A percentile compares a stretch with the other conserved stretches of the same genome.
Conservation (phyloP, 148 eudicot species). For the Dysphania ambrosioides region DNA sequence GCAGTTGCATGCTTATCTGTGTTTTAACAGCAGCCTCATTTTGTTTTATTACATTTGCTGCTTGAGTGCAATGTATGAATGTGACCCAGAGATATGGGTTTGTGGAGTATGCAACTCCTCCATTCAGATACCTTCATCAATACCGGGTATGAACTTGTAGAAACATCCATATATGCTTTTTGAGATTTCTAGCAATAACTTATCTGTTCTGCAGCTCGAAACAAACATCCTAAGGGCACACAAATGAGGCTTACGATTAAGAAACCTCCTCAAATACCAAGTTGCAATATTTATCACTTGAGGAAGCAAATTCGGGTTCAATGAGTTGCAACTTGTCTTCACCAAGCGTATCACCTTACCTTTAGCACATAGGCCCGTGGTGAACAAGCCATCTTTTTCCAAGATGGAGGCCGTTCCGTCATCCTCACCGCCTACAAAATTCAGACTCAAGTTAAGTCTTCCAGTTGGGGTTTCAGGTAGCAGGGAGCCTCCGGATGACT, state of each 20-base stretch:
- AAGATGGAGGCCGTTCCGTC: no score
- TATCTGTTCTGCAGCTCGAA: conserved; percentile 24
- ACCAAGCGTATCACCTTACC: conserved; percentile 6
- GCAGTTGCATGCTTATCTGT: not conserved
- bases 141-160: conserved; percentile 13
- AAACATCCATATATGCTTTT: not conserved
- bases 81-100: conserved; percentile 20
- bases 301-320: conserved; percentile 25
- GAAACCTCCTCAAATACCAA: conserved; percentile 25
- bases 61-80: conserved; percentile 12
- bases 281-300: conserved; percentile 18
- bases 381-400: conserved; percentile 11
- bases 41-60: conserved; percentile 21
- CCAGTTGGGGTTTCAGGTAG: conserved; percentile 9
- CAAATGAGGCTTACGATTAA: not conserved
- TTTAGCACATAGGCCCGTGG: not conserved
- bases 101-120: conserved; percentile 27
- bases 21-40: not conserved
- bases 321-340: not conserved
- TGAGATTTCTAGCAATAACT: not conserved
- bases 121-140: conserved; percentile 9
- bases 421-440: not conserved
- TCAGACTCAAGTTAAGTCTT: conserved; percentile 9
- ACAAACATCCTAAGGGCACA: conserved; percentile 9
- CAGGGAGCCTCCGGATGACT: conserved; percentile 3